A percentile compares a stretch with the other conserved stretches of the same genome.
Evolutionary conservation across 192 early-diverging fungal genomes (phyloP).

Genomic region (Backusella liffmaniae): DNA sequence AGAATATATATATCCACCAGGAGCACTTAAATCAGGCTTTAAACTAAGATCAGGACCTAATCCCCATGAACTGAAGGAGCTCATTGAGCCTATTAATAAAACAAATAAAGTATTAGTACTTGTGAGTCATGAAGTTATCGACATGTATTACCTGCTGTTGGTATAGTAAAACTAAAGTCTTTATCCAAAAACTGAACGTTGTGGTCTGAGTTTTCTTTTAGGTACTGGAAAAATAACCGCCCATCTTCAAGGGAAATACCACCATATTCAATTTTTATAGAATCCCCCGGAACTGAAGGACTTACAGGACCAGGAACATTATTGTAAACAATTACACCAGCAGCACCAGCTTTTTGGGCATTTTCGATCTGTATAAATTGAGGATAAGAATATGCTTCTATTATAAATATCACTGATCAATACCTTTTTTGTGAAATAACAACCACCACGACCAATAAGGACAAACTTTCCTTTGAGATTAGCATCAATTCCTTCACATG

Average conservation of each 20-base stretch:
- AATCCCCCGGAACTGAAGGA: slow-evolving; percentile 14
- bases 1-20: slow-evolving; percentile 70
- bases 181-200: slow-evolving; percentile 31
- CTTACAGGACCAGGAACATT: slow-evolving; percentile 36
- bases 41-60: slow-evolving; percentile 59
- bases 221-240: slow-evolving; percentile 14
- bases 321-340: slow-evolving; percentile 48
- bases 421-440: slow-evolving; percentile 46
- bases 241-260: slow-evolving; percentile 45
- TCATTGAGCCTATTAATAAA: slow-evolving; percentile 43
- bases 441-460: slow-evolving; percentile 44
- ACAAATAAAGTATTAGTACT: slow-evolving; percentile 3
- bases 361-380: slow-evolving; percentile 16
- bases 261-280: slow-evolving; percentile 40
- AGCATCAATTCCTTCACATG: slow-evolving; percentile 32
- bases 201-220: slow-evolving; percentile 7
- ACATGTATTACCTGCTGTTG: slow-evolving; percentile 28
- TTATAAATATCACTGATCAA: neutral
- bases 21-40: slow-evolving; percentile 61
- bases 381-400: neutral
- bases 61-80: slow-evolving; percentile 65
- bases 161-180: slow-evolving; percentile 29
- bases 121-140: slow-evolving; percentile 21
- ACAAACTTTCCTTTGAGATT: slow-evolving; percentile 42
- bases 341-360: slow-evolving; percentile 48